Percentiles rank a stretch among this genome's conserved stretches.
phyloP scores from a whole-genome alignment of 2,329 filamentous ascomycete species.

The Epichloe uncinata region DNA sequence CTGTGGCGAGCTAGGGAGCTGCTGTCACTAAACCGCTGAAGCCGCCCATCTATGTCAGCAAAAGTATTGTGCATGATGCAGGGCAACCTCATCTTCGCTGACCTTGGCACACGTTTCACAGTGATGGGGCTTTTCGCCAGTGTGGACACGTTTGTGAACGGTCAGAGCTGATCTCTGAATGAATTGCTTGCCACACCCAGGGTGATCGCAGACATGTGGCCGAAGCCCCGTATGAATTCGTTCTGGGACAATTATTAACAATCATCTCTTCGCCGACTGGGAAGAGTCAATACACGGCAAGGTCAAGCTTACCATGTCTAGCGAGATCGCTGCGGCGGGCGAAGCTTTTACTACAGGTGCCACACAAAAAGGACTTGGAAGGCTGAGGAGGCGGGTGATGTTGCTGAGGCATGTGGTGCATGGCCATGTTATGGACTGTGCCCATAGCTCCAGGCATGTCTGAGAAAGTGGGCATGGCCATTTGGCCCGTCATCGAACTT shows the following conservation, averaged over 20 bases:
- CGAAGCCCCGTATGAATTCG: constrained; percentile 87
- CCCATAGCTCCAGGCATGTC: constrained; percentile 21
- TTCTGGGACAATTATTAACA: constrained; percentile 42
- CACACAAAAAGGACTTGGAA: constrained; percentile 70
- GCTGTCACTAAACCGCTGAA: constrained; percentile 86
- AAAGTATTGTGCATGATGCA: neutral
- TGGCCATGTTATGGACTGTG: constrained; percentile 23
- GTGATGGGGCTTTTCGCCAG: constrained; percentile 96
- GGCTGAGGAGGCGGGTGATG: constrained; percentile 23
- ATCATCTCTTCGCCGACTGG: neutral
- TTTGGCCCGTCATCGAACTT: constrained; percentile 26
- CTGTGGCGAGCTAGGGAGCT: constrained; percentile 90
- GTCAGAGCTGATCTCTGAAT: constrained; percentile 94
- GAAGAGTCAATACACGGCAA: neutral
- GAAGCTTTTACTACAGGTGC: constrained; percentile 82
- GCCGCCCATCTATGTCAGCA: neutral
- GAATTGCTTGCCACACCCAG: constrained; percentile 85
- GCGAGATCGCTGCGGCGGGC: constrained; percentile 87
- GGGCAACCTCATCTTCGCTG: constrained; percentile 17
- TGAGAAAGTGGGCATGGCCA: constrained; percentile 29
- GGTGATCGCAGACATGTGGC: constrained; percentile 84
- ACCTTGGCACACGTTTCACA: constrained; percentile 96
- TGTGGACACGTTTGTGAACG: constrained; percentile 90
- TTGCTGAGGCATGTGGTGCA: constrained; percentile 24
- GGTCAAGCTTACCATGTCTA: constrained; percentile 64